These are phyloP conservation scores for Caloboletus inedulis DNA, from an alignment of 1,284 basidiomycete genomes.

Conservation along the genomic window DNA sequence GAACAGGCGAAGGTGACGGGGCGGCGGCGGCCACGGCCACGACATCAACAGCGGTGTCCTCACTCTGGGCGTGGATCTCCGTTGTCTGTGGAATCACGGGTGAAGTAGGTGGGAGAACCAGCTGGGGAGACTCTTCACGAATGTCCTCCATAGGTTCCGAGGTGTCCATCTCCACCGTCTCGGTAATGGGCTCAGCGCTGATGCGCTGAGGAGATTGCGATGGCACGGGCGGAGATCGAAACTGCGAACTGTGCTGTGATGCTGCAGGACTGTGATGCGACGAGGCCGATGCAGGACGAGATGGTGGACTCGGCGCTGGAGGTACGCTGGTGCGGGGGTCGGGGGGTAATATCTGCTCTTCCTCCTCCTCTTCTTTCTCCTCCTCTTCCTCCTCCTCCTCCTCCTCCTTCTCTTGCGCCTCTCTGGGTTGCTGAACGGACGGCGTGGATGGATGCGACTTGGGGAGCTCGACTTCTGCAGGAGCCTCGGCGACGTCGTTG, in stretches of 20 bases:
- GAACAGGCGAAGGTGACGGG: slow-evolving; percentile 7
- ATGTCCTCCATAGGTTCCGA: slow-evolving; percentile 22
- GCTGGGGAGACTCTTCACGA: slow-evolving; percentile 24
- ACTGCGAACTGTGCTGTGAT: slow-evolving; percentile 20
- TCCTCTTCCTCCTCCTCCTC: slow-evolving; percentile 22
- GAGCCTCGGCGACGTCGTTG: slow-evolving; percentile 9
- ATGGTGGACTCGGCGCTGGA: slow-evolving; percentile 16
- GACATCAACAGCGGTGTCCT: background rate
- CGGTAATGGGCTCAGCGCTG: slow-evolving; percentile 6
- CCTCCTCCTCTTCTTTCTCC: slow-evolving; percentile 20
- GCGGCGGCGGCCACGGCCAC: background rate
- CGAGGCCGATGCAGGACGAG: slow-evolving; percentile 11
- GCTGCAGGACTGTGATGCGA: slow-evolving; percentile 13
- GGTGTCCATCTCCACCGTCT: slow-evolving; percentile 14
- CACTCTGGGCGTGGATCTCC: slow-evolving; percentile 1
- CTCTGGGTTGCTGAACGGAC: slow-evolving; percentile 11
- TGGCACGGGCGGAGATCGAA: slow-evolving; percentile 12
- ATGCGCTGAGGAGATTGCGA: slow-evolving; percentile 8
- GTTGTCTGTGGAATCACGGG: slow-evolving; percentile 5
- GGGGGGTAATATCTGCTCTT: slow-evolving; percentile 7
- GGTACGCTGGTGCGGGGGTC: slow-evolving; percentile 4
- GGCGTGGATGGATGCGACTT: slow-evolving; percentile 17
- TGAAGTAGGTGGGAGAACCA: slow-evolving; percentile 25
- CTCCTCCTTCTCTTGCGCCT: slow-evolving; percentile 14
- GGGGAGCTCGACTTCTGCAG: slow-evolving; percentile 14